These are phyloP conservation scores for Thelonectria rubi DNA, from an alignment of 2,329 filamentous ascomycete species.

Conservation along the genomic window DNA sequence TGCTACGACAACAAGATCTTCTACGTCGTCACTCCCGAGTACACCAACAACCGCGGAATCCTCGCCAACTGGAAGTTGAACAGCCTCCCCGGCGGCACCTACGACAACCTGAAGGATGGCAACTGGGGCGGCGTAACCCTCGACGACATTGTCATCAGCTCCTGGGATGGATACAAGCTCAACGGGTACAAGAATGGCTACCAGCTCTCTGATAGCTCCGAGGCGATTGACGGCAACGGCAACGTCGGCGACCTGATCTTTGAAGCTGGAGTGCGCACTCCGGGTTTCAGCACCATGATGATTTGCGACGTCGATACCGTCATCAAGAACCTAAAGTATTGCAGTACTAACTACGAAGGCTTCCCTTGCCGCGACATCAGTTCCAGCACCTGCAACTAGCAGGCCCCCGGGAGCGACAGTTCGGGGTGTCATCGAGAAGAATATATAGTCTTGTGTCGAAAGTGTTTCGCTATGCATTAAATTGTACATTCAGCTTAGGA, in stretches of 20 bases:
- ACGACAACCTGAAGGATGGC: constrained; percentile 7
- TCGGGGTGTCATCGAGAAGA: not conserved
- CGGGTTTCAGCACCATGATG: constrained; percentile 4
- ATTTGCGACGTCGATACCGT: constrained; percentile 9
- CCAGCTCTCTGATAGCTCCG: not conserved
- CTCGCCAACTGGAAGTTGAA: constrained; percentile 9
- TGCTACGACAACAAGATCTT: constrained; percentile 15
- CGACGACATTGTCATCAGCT: constrained; percentile 15
- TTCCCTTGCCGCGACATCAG: constrained; percentile 6
- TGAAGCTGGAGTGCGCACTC: constrained; percentile 7
- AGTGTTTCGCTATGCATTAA: too few relatives aligned
- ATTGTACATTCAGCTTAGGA: too few relatives aligned
- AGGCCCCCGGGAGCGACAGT: not conserved
- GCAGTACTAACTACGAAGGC: not conserved
- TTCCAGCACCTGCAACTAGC: constrained; percentile 1
- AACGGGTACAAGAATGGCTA: constrained; percentile 15
- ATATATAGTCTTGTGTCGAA: not conserved
- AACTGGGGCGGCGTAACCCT: constrained; percentile 11
- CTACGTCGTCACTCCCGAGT: constrained; percentile 11
- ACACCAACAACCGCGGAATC: constrained; percentile 1
- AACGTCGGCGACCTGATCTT: constrained; percentile 8
- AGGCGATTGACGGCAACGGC: constrained; percentile 7
- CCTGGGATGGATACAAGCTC: constrained; percentile 13
- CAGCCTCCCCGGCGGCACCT: not conserved
- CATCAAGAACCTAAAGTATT: constrained; percentile 3